These are phyloP conservation scores for Diplodia scrobiculata DNA, from an alignment of 2,329 filamentous ascomycete species.

Conservation along the genomic window DNA sequence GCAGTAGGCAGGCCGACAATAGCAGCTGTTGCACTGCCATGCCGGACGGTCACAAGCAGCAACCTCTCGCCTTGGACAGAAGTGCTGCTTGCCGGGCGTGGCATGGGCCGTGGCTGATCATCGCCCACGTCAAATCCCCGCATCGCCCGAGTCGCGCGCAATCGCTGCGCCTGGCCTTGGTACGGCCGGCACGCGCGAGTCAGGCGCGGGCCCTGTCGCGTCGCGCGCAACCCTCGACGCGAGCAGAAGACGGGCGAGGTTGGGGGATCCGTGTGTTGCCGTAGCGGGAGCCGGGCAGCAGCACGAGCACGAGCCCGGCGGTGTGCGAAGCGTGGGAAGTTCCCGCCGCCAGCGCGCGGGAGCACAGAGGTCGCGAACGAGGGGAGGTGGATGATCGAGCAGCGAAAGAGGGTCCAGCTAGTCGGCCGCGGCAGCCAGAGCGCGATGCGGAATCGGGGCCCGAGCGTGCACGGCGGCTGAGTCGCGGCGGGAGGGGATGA, in stretches of 20 bases:
- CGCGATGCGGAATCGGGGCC: background rate
- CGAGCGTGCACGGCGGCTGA: conserved; percentile 1
- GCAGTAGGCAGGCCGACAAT: background rate
- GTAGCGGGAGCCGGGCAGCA: background rate
- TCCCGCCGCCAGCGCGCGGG: background rate
- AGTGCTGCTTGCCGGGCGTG: background rate
- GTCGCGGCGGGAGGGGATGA: background rate
- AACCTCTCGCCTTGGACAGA: background rate
- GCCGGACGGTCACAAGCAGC: background rate
- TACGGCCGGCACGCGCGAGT: conserved; percentile 3
- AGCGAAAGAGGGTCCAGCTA: background rate
- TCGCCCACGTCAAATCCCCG: conserved; percentile 2
- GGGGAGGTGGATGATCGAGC: background rate
- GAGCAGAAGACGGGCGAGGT: background rate
- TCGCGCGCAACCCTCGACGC: conserved; percentile 14
- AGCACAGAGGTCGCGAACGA: background rate
- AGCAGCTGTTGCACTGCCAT: conserved; percentile 14
- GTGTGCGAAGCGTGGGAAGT: conserved; percentile 8
- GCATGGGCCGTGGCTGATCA: conserved; percentile 15
- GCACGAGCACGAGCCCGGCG: background rate
- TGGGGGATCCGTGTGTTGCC: no score
- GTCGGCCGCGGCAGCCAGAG: no score
- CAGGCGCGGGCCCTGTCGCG: background rate
- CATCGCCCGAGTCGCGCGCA: conserved; percentile 17
- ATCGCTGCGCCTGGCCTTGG: background rate